Conservation (phyloP, 2,329 filamentous ascomycete species). For the Cladosporium velox region DNA sequence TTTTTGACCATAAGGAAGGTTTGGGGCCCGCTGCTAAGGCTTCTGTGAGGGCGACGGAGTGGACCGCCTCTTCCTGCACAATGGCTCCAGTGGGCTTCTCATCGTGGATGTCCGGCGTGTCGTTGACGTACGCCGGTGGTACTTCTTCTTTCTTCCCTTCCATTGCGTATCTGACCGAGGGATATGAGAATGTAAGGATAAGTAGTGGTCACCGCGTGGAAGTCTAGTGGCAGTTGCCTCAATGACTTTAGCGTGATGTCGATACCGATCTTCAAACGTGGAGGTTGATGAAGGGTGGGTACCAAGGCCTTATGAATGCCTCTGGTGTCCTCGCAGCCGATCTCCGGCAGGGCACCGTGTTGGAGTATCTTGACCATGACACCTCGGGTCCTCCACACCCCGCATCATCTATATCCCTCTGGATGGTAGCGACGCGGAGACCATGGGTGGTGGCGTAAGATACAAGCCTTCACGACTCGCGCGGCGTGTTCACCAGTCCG, state of each 20-base stretch:
- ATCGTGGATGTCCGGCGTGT: conserved; percentile 21
- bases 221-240: background rate
- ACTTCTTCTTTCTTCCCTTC: conserved; percentile 44
- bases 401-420: background rate
- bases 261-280: background rate
- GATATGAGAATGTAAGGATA: background rate
- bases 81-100: conserved; percentile 25
- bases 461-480: conserved; percentile 5
- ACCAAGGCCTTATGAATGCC: background rate
- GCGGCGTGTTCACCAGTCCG: conserved; percentile 2
- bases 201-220: background rate
- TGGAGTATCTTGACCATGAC: background rate
- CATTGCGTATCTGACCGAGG: conserved; percentile 45
- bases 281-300: background rate
- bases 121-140: conserved; percentile 25
- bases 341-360: background rate
- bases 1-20: conserved; percentile 28
- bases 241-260: background rate
- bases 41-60: conserved; percentile 29
- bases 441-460: background rate
- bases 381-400: conserved; percentile 20
- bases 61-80: conserved; percentile 28
- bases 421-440: conserved; percentile 11
- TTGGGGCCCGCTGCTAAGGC: conserved; percentile 27
- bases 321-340: background rate